Percentiles rank a stretch among this genome's conserved stretches.
Conservation (phyloP, 441 rosid species). For the Breynia disticha region DNA sequence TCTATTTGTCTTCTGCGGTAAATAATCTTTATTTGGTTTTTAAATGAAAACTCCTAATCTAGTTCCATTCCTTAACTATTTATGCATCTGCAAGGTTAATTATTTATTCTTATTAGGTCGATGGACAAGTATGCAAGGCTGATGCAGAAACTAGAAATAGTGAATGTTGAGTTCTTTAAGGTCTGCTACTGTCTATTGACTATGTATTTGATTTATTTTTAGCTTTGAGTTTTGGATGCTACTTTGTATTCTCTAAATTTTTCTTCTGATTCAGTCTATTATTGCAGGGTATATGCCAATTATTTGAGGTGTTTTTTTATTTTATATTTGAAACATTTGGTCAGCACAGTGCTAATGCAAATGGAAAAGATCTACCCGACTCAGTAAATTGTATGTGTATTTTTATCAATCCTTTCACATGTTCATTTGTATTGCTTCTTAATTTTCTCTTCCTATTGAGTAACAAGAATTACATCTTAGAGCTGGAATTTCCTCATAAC, state of each 20-base stretch:
- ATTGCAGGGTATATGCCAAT: slow-evolving; percentile 95
- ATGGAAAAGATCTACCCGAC: slow-evolving; percentile 48
- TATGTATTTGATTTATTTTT: slow-evolving; percentile 6
- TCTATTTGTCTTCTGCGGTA: slow-evolving; percentile 94
- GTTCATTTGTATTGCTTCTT: slow-evolving; percentile 7
- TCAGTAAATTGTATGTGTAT: slow-evolving; percentile 61
- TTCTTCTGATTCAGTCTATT: slow-evolving; percentile 53
- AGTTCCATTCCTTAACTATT: too few relatives aligned
- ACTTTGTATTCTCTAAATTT: slow-evolving; percentile 29
- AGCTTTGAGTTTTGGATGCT: slow-evolving; percentile 12
- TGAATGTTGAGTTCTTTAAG: slow-evolving; percentile 90
- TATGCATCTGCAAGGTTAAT: slow-evolving; percentile 11
- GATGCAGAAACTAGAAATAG: slow-evolving; percentile 94
- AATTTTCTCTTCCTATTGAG: slow-evolving; percentile 5
- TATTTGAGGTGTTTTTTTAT: slow-evolving; percentile 80
- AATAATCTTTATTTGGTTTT: slow-evolving; percentile 10
- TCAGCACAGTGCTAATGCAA: slow-evolving; percentile 44
- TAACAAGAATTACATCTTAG: not conserved
- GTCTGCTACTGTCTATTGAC: slow-evolving; percentile 26
- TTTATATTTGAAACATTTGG: slow-evolving; percentile 71
- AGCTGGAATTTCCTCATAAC: not conserved
- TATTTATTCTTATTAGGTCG: slow-evolving; percentile 41
- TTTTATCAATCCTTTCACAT: slow-evolving; percentile 3
- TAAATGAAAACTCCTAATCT: too few relatives aligned
- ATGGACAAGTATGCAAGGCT: slow-evolving; percentile 99